Percentiles rank a stretch among this genome's conserved stretches.
Evolutionary conservation across 2,329 filamentous ascomycete genomes (phyloP).

Genomic region (Furcasterigmium sp.): DNA sequence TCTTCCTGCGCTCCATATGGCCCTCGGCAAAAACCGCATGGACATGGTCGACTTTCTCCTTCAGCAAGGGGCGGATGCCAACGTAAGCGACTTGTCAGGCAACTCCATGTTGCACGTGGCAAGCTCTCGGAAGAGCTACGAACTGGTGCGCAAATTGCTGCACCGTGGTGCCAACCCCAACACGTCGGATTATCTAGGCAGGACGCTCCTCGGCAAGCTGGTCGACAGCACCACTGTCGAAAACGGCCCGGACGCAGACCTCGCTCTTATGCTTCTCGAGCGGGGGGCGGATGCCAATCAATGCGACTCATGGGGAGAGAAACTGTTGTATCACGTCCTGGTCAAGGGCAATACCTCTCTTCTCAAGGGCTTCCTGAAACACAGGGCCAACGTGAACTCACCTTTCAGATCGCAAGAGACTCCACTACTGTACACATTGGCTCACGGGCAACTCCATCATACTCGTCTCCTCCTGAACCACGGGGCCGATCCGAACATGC

Average conservation of each 20-base stretch:
- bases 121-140: constrained; percentile 19
- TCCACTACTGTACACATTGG: constrained; percentile 23
- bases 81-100: constrained; percentile 22
- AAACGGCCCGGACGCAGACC: constrained; percentile 3
- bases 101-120: constrained; percentile 25
- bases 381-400: constrained; percentile 12
- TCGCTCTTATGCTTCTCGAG: constrained; percentile 2
- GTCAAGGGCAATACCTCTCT: constrained; percentile 8
- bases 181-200: constrained; percentile 1
- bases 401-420: constrained; percentile 12
- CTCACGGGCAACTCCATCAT: constrained; percentile 15
- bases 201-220: background rate
- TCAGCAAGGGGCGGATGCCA: constrained; percentile 24
- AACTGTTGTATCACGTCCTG: constrained; percentile 13
- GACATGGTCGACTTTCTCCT: constrained; percentile 28
- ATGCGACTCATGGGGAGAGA: constrained; percentile 19
- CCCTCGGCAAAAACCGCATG: constrained; percentile 17
- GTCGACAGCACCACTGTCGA: background rate
- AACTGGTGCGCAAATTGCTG: constrained; percentile 10
- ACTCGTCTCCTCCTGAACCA: constrained; percentile 20
- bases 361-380: constrained; percentile 9
- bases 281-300: constrained; percentile 11
- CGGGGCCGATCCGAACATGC: constrained; percentile 25
- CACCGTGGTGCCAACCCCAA: constrained; percentile 15
- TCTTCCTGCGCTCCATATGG: constrained; percentile 17